Percentiles rank a stretch among this genome's conserved stretches.
Evolutionary conservation across 192 early-diverging fungal species (phyloP).

Genomic region (Thamnidium elegans): DNA sequence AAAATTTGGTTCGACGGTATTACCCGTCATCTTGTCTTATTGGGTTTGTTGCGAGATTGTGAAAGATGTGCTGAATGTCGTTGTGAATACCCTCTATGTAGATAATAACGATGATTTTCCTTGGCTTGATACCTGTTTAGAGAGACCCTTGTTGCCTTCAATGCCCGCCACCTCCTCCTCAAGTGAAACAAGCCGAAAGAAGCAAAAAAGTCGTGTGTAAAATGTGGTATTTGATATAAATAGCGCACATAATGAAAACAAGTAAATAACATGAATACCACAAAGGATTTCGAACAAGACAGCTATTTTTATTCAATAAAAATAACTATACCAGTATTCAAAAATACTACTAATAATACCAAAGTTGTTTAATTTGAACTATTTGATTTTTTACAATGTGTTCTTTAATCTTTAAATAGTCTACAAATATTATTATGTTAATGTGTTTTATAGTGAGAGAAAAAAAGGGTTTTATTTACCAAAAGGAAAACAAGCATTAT

Average conservation of each 20-base stretch:
- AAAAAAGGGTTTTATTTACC: background rate
- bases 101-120: background rate
- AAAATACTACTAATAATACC: no score
- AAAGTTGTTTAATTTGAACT: no score
- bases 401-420: background rate
- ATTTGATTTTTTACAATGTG: no score
- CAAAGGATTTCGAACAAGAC: constrained; percentile 1
- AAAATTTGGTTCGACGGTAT: background rate
- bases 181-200: constrained; percentile 2
- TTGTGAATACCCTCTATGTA: background rate
- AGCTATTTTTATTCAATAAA: background rate
- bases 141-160: background rate
- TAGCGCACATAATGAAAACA: background rate
- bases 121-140: constrained; percentile 3
- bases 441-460: background rate
- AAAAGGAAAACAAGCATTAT: background rate
- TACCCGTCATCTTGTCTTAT: background rate
- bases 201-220: background rate
- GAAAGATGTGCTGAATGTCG: background rate
- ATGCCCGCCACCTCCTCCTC: background rate
- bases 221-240: constrained; percentile 1
- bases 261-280: constrained; percentile 3
- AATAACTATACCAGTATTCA: background rate
- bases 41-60: constrained; percentile 1
- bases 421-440: no score